Evolutionary conservation across 345 rosid species (phyloP).

Genomic region (Rhizophora apiculata): DNA sequence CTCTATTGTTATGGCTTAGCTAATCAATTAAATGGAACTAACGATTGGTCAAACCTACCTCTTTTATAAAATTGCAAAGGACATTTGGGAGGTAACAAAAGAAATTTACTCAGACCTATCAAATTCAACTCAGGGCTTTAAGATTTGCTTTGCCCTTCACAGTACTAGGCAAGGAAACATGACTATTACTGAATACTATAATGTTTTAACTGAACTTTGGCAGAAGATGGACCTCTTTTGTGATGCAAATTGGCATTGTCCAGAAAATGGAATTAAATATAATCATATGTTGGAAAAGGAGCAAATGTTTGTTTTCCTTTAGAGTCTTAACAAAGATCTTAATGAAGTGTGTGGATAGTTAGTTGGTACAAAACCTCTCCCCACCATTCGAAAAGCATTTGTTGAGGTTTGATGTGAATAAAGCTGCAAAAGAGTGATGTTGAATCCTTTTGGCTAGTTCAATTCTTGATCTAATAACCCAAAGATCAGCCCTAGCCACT

Average conservation of each 20-base stretch:
- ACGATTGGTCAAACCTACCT: constrained; percentile 4
- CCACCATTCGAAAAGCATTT: background rate
- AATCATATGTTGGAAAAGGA: background rate
- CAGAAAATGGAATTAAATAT: background rate
- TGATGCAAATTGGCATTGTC: background rate
- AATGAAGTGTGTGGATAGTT: background rate
- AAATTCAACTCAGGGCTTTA: background rate
- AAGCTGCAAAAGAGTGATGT: background rate
- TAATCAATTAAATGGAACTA: constrained; percentile 2
- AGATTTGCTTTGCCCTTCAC: background rate
- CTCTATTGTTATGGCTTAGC: background rate
- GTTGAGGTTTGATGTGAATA: background rate
- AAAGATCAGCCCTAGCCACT: no score
- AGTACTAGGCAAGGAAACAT: background rate
- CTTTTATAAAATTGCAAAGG: background rate
- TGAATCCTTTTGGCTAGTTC: background rate
- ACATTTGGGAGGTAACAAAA: constrained; percentile 1
- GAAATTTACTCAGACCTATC: background rate
- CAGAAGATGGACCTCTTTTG: background rate
- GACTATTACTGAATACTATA: background rate
- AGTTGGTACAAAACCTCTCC: background rate
- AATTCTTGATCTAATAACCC: no score
- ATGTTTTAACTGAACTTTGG: background rate
- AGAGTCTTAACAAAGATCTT: background rate
- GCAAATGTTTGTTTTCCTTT: background rate